Conservation (phyloP, 495 filamentous ascomycete genomes). For the Neurospora sp. region DNA sequence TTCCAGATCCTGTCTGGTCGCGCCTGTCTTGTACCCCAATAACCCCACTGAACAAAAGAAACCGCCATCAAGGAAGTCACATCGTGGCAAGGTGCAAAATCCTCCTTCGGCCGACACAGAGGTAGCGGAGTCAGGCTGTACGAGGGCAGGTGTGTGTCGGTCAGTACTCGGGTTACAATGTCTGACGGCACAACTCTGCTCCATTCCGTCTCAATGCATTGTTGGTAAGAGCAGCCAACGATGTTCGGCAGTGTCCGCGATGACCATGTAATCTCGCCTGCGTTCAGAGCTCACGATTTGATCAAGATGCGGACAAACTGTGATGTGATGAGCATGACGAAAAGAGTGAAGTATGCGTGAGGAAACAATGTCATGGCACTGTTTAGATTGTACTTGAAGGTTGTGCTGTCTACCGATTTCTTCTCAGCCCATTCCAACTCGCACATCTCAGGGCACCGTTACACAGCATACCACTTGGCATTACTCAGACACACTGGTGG, state of each 20-base stretch:
- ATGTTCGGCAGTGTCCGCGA: neutral
- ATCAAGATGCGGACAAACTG: neutral
- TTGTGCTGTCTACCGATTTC: neutral
- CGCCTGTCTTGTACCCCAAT: neutral
- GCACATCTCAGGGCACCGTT: neutral
- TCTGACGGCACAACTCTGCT: too few species aligned
- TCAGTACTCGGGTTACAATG: neutral
- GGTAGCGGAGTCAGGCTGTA: neutral
- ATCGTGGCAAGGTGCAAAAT: neutral
- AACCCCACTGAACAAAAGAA: neutral
- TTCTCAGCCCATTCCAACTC: neutral
- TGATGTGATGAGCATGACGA: neutral
- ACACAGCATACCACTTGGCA: neutral
- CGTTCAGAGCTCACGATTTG: neutral
- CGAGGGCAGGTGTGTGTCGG: neutral
- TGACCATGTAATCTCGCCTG: neutral
- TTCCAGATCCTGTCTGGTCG: neutral
- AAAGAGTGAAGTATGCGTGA: neutral
- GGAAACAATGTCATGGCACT: neutral
- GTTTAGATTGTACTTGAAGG: neutral
- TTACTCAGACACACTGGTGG: conserved; percentile 15
- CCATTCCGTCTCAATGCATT: too few species aligned
- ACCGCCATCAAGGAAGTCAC: neutral
- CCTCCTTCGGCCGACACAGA: neutral
- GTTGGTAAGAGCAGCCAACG: too few species aligned